Evolutionary conservation across 495 filamentous ascomycete species (phyloP).

Genomic region (Podospora appendiculata): DNA sequence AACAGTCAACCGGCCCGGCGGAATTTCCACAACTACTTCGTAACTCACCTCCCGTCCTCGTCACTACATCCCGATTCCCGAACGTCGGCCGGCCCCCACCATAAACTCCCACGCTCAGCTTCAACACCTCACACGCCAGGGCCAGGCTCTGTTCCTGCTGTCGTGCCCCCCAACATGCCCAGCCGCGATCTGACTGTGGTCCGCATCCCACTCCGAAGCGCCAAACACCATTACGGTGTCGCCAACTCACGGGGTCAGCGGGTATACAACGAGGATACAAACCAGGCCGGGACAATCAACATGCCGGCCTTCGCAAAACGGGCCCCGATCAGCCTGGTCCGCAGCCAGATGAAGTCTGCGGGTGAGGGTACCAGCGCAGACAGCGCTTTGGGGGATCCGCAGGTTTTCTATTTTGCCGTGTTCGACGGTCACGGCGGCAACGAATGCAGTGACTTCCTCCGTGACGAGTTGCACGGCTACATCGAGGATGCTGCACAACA

Average conservation of each 20-base stretch:
- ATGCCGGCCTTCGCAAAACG: conserved; percentile 87
- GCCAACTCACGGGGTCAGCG: conserved; percentile 71
- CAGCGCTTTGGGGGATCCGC: conserved; percentile 75
- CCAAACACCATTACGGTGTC: conserved; percentile 92
- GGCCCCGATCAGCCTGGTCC: conserved; percentile 60
- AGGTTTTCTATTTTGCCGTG: conserved; percentile 93
- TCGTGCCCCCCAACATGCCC: conserved; percentile 47
- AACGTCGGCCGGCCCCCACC: conserved; percentile 51
- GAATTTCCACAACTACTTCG: conserved; percentile 90
- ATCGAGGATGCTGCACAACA: conserved; percentile 69
- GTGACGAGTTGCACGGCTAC: conserved; percentile 78
- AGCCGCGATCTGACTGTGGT: conserved; percentile 88
- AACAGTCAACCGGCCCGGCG: conserved; percentile 31
- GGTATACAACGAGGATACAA: conserved; percentile 85
- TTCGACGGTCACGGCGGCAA: conserved; percentile 94
- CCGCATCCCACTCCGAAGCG: conserved; percentile 86
- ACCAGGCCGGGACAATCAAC: conserved; percentile 89
- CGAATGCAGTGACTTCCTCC: conserved; percentile 81
- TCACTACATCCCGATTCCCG: conserved; percentile 85
- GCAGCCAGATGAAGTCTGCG: conserved; percentile 27
- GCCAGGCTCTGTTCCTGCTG: conserved; percentile 46
- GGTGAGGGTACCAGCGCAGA: conserved; percentile 58
- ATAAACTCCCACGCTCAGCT: conserved; percentile 76
- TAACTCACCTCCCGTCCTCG: conserved; percentile 88
- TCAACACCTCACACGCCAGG: conserved; percentile 68